Conservation (phyloP, 2,329 filamentous ascomycete genomes). For the Cryphonectria nitschkei region DNA sequence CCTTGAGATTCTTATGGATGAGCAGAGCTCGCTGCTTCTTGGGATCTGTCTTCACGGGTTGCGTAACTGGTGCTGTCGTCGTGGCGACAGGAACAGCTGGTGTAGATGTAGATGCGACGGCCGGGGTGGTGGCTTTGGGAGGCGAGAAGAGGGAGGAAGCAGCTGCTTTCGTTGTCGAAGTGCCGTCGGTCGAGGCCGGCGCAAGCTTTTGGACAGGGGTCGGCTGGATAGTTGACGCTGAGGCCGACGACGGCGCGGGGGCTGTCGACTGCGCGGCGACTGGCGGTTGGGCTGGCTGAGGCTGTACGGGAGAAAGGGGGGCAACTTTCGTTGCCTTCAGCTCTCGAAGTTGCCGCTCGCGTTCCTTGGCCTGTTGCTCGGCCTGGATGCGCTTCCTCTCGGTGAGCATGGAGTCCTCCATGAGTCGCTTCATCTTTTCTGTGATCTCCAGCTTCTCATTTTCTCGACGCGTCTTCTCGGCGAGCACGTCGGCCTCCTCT, state of each 20-base stretch:
- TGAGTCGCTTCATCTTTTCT: slow-evolving; percentile 16
- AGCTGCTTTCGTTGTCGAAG: slow-evolving; percentile 1
- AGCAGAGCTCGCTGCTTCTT: slow-evolving; percentile 50
- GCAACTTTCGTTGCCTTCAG: slow-evolving; percentile 20
- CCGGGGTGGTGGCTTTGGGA: not conserved
- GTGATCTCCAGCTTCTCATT: slow-evolving; percentile 29
- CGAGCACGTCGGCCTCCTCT: slow-evolving; percentile 33
- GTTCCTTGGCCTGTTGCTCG: slow-evolving; percentile 21
- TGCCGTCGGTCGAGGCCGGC: slow-evolving; percentile 18
- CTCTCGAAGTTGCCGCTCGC: slow-evolving; percentile 24
- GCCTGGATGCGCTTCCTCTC: slow-evolving; percentile 32
- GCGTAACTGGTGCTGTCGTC: slow-evolving; percentile 19
- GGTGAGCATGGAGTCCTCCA: slow-evolving; percentile 37
- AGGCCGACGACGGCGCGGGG: slow-evolving; percentile 11
- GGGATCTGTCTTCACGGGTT: slow-evolving; percentile 16
- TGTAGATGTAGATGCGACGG: not conserved
- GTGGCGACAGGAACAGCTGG: slow-evolving; percentile 8
- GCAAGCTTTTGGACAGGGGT: slow-evolving; percentile 2
- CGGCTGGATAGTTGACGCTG: slow-evolving; percentile 1
- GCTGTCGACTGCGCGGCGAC: slow-evolving; percentile 17
- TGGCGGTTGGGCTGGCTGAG: slow-evolving; percentile 17
- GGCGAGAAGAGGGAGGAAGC: slow-evolving; percentile 8
- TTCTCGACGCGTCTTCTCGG: slow-evolving; percentile 34
- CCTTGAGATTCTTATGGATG: slow-evolving; percentile 72
- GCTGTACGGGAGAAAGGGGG: slow-evolving; percentile 23